phyloP scores from a whole-genome alignment of 495 filamentous ascomycete species.

The Tuber melanosporum region DNA sequence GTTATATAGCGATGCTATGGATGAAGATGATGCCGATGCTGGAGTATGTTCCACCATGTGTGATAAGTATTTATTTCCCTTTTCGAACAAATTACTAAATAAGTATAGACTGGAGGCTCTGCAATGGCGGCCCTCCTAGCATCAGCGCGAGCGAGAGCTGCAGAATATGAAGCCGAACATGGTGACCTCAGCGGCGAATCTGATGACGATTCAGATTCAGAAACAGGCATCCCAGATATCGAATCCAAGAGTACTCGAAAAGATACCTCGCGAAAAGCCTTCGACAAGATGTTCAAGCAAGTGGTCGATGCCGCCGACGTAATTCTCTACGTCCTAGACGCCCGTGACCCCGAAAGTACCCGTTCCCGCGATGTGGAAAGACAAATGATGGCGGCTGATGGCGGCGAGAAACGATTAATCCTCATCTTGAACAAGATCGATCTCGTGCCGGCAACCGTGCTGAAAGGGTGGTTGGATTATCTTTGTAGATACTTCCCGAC shows the following conservation, averaged over 20 bases:
- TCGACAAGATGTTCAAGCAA: slow-evolving; percentile 93
- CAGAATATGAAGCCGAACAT: slow-evolving; percentile 59
- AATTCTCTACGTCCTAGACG: slow-evolving; percentile 88
- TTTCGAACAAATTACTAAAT: slow-evolving; percentile 33
- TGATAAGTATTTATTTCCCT: background rate
- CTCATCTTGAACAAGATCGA: slow-evolving; percentile 97
- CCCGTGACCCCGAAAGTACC: slow-evolving; percentile 85
- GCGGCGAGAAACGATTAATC: slow-evolving; percentile 79
- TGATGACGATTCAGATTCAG: slow-evolving; percentile 54
- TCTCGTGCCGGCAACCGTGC: slow-evolving; percentile 70
- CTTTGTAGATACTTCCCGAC: slow-evolving; percentile 89
- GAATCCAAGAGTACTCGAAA: slow-evolving; percentile 47
- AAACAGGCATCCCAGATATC: slow-evolving; percentile 50
- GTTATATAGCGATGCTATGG: slow-evolving; percentile 48
- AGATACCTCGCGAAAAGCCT: slow-evolving; percentile 74
- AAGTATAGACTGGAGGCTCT: slow-evolving; percentile 59
- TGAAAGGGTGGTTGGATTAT: slow-evolving; percentile 77
- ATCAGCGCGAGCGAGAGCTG: slow-evolving; percentile 78
- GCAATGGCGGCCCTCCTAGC: slow-evolving; percentile 91
- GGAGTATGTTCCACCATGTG: slow-evolving; percentile 14
- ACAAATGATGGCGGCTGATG: slow-evolving; percentile 75
- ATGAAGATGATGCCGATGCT: slow-evolving; percentile 48
- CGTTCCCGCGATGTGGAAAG: slow-evolving; percentile 85
- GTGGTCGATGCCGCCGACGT: slow-evolving; percentile 88
- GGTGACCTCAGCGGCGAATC: slow-evolving; percentile 46